Base-by-base conservation (phyloP, 139 green algal species). In the Mesotaenium endlicherianum region DNA sequence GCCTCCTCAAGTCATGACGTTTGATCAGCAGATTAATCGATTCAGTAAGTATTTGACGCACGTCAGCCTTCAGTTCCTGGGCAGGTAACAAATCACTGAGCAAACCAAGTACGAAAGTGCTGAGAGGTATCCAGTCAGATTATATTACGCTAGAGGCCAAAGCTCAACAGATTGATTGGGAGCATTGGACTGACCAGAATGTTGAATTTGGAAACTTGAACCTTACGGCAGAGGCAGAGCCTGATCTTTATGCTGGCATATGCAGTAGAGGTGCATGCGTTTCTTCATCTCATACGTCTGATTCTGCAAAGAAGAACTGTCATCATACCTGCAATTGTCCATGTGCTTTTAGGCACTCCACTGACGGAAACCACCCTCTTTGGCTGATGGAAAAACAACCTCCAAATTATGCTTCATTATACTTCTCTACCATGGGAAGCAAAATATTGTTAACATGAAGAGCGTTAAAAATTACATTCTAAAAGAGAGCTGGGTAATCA, bases 1-100 rank as follows among this genome's bases (percentile, higher is more conserved):
- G 64, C 95, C 95, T 8, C 92, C 93, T 0, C 36, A 49, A 14
- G 41, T 86, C 4, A 88, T 87, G 42, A 58, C 77, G 0, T 71
- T 91, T 14, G 71, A 89, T 2, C 49, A 86, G 53, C 82, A 91
- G 64, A 82, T 84, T 47, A 75, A 88, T 41, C 60, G 83, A 30
- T 82, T 81, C 76, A 81, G 94, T 92, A 49, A 85, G 79, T 75
- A 8, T 36, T 82, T 75, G 0, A 59, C 41, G 26, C 5, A 34
- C 36, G 43, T n/a, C 42, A 64, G 26, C 26, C 20, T 64, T 64
- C 26, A 16, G 11, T 75, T 75, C 14, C 64, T n/a, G n/a, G n/a
- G n/a, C n/a, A n/a, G n/a, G n/a, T n/a, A n/a, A n/a, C n/a, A n/a
- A n/a, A n/a, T n/a, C n/a, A n/a, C n/a, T n/a, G n/a, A n/a, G n/a